Conservation (phyloP, 352 stramenopile species). For the Phytophthora pisi region DNA sequence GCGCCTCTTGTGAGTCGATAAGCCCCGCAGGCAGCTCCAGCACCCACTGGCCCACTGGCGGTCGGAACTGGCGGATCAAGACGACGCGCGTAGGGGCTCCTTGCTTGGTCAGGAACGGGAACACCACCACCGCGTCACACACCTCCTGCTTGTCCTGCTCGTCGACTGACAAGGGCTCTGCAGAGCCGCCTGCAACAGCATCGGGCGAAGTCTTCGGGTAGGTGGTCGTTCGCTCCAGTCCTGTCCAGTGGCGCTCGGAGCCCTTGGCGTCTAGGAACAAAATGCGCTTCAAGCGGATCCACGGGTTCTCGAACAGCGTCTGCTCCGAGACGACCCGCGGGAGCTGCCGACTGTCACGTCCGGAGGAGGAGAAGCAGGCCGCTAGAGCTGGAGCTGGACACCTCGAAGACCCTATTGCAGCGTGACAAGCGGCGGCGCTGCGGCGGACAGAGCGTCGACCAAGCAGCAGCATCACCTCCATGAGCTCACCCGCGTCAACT, state of each 20-base stretch:
- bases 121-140: slow-evolving; percentile 78
- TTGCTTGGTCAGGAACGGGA: slow-evolving; percentile 64
- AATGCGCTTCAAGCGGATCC: slow-evolving; percentile 69
- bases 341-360: slow-evolving; percentile 24
- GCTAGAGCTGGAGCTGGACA: slow-evolving; percentile 1
- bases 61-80: slow-evolving; percentile 92
- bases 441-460: slow-evolving; percentile 16
- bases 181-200: neutral
- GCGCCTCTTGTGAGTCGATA: slow-evolving; percentile 86
- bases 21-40: slow-evolving; percentile 92
- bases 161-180: neutral
- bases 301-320: slow-evolving; percentile 71
- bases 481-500: slow-evolving; percentile 5
- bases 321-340: slow-evolving; percentile 58
- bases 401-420: neutral
- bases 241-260: slow-evolving; percentile 62
- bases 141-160: slow-evolving; percentile 17
- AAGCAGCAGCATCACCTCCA: slow-evolving; percentile 7
- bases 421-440: slow-evolving; percentile 1
- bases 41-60: slow-evolving; percentile 82
- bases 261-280: slow-evolving; percentile 61
- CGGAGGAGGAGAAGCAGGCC: slow-evolving; percentile 18
- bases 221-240: slow-evolving; percentile 69
- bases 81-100: slow-evolving; percentile 51
- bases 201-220: slow-evolving; percentile 39